phyloP scores from a whole-genome alignment of 139 green algal genomes.

The Dunaliella sp. region DNA sequence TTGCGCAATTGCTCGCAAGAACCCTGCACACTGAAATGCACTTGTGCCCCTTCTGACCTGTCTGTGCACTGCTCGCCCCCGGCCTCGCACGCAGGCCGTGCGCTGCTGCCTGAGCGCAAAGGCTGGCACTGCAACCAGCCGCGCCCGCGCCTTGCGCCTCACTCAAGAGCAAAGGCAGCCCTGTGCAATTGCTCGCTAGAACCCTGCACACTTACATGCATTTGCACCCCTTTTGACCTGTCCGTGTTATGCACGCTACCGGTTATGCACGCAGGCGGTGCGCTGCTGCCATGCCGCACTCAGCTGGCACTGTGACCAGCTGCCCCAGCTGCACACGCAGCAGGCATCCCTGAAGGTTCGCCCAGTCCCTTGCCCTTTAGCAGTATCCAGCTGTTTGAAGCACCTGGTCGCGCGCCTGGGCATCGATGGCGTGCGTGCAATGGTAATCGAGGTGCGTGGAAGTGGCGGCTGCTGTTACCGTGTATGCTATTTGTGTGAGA shows the following conservation, averaged over 20 bases:
- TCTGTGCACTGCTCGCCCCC: too few relatives aligned
- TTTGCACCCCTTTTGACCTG: too few relatives aligned
- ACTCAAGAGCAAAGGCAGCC: too few relatives aligned
- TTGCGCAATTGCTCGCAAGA: too few relatives aligned
- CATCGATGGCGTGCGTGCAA: neutral
- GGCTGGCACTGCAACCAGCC: neutral
- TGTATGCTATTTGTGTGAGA: neutral
- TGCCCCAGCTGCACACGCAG: neutral
- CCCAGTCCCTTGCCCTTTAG: neutral
- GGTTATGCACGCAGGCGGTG: neutral
- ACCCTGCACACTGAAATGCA: too few relatives aligned
- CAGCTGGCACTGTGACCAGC: neutral
- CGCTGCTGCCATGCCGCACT: neutral
- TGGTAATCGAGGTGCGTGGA: neutral
- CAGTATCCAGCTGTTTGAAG: neutral
- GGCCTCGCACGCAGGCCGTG: too few relatives aligned
- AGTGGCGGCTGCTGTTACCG: neutral
- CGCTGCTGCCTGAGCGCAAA: too few relatives aligned
- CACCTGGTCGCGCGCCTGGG: neutral
- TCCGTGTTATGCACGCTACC: neutral
- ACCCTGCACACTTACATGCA: too few relatives aligned
- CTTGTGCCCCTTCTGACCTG: too few relatives aligned
- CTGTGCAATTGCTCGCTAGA: too few relatives aligned
- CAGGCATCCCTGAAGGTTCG: neutral
- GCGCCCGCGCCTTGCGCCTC: too few relatives aligned